Evolutionary conservation across 805 yeast species (phyloP), one percentile per base, ranked within the genome.

Genomic region (Candida qinlingensis): DNA sequence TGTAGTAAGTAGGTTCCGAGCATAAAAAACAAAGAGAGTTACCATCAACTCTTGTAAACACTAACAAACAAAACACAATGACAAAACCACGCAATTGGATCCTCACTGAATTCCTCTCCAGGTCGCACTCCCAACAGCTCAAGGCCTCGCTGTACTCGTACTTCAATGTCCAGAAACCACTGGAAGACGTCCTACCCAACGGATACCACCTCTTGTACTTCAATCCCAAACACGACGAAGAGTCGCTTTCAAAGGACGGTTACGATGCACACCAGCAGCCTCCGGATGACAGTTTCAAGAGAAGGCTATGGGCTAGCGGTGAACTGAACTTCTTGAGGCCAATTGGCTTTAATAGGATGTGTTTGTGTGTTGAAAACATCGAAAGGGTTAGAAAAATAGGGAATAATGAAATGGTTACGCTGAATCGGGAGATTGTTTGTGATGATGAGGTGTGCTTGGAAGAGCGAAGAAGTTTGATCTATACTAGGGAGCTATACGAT

Each of bases 251-350:
- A 2, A 42, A 55, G 2, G 97, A 90, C 64, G 96, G 97, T 1
- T 90, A 88, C 65, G 95, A 86, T 54, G 73, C 81, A 41, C 79
- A 85, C 55, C 94, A 86, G 59, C 55, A 54, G 13, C 58, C 56
- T 1, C 30, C 26, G 4, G 60, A 55, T 41, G 50, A 44, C 35
- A 42, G 27, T 56, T 85, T 75, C 57, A 67, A 64, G 33, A 66
- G 92, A 51, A 70, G 97, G 27, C 74, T 91, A 79, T 90, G 97
- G 97, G 81, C 77, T 0, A 79, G 83, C 33, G 97, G 97, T 3
- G 64, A 72, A 26, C 67, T 90, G 34, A 62, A 65, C 27, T 77
- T 75, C 53, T 52, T 62, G 1, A 59, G 68, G 29, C 64, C 69
- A 2, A 49, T 77, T 9, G 44, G 30, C 19, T 68, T 70, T 39